Base-by-base conservation (phyloP, 2,329 filamentous ascomycete genomes). In the Aureobasidium sp. region DNA sequence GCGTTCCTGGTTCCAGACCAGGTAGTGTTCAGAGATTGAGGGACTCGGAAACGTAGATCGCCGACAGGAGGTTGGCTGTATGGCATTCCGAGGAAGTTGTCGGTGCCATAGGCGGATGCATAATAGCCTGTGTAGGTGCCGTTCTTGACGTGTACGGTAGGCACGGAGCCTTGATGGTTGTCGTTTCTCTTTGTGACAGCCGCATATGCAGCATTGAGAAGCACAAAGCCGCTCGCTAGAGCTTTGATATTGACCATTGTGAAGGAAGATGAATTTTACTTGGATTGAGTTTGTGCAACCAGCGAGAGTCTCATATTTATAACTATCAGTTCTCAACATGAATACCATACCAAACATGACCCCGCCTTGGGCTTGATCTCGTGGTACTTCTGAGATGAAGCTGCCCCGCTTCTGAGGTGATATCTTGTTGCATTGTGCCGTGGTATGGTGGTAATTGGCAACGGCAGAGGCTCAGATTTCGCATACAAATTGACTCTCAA, bases 41-140 rank as follows among this genome's bases (percentile, higher is more conserved):
- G 81, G 2, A 78, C 66, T 0, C 74, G 74, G 65, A 86, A 85
- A 5, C 85, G 79, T 50, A 85, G 74, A 60, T 78, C 70, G 1
- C 79, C 79, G 29, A 78, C 71, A 0, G 82, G 82, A 34, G 82
- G 77, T 63, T 82, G 78, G 3, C 83, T 83, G 68, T 81, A 86
- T 0, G 83, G 83, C 2, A 86, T 78, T 3, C 79, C 80, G 3
- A 82, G 70, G 67, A 83, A 83, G 62, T 78, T 73, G 64, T 84
- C 81, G 53, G 82, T 80, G 30, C 75, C 66, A 61, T 78, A 80
- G 1, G 68, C 63, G 0, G 72, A 48, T 41, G 73, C 75, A 61
- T 74, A 70, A 1, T 74, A 63, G 6, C 81, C 81, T 29, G 68
- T 63, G 64, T 80, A 81, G 0, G 79, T 80, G 32, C 81, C 80